Evolutionary conservation across 129 eudicot species (phyloP), one percentile per base, ranked within the genome.

Genomic region (Artemisia tridentata): DNA sequence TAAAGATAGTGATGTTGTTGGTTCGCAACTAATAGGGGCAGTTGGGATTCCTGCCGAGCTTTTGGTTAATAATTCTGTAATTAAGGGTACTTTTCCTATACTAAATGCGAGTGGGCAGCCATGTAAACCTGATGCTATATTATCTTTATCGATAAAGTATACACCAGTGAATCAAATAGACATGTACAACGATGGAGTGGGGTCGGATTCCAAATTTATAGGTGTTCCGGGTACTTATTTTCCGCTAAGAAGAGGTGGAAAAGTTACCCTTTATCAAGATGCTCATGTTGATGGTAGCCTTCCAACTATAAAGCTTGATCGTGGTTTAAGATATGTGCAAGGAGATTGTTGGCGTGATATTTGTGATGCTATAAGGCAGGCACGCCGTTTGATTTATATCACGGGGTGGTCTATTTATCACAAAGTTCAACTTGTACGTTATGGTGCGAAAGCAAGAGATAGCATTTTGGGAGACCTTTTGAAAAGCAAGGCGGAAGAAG

Each of bases 351-450:
- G 99, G 99, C 79, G 68, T 3, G 99, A 95, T 78, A 90, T 95
- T 21, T 85, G 74, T 78, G 77, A 79, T 59, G 97, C 99, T 9
- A 87, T 90, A 23, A 61, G 74, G 74, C 84, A 82, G 65, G 97
- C 99, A 43, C 95, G 88, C 5, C 79, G 82, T 1, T 68, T 90
- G 68, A 71, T 95, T 69, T 95, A 95, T 69, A 86, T 95, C 49
- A 82, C 96, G 0, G 99, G 99, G 31, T 95, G 99, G 99, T 95
- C 99, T 20, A 88, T 95, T 18, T 86, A 72, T 69, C 98, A 89
- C 71, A 65, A 75, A 46, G 85, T 93, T 72, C 81, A 74, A 65
- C 96, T 93, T 41, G 90, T 93, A 55, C 88, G 98, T 3, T 88
- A 85, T 80, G 84, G 81, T 38, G 88, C 72, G 49, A 73, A 66